Conservation (phyloP, 163 green algal species). For the Chloroidium sp. region DNA sequence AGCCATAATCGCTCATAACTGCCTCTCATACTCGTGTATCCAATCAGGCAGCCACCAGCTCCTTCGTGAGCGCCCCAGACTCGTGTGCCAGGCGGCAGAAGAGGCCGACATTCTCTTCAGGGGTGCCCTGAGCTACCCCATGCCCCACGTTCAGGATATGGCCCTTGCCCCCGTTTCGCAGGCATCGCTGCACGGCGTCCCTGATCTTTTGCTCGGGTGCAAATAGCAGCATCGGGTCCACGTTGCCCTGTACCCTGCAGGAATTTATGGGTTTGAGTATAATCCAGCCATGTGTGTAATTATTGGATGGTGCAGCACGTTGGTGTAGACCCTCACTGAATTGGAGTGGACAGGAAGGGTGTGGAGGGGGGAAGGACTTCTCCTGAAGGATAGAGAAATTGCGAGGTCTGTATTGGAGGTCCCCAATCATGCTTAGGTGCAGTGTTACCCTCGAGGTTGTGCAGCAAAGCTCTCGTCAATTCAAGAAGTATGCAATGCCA, state of each 20-base stretch:
- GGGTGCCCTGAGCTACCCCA: conserved; percentile 86
- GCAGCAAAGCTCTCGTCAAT: no score
- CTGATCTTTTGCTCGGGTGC: conserved; percentile 73
- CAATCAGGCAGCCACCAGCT: no score
- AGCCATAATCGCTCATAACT: no score
- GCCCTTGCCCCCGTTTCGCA: conserved; percentile 56
- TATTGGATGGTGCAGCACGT: not conserved
- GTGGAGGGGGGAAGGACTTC: no score
- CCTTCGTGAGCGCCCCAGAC: not conserved
- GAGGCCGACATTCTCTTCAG: conserved; percentile 79
- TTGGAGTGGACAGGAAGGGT: no score
- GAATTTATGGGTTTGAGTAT: not conserved
- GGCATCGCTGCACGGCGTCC: conserved; percentile 50
- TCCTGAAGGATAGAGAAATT: no score
- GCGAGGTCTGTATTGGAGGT: no score
- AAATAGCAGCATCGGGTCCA: conserved; percentile 96
- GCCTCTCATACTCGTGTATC: no score
- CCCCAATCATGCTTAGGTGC: no score
- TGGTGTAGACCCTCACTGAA: no score
- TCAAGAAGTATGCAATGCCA: no score
- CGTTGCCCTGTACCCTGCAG: conserved; percentile 70
- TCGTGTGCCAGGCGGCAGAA: conserved; percentile 79
- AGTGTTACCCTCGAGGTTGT: no score
- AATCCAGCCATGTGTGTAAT: not conserved
- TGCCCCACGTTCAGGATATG: conserved; percentile 98